Conservation (phyloP, 805 yeast genomes). For the Schizosaccharomyces octosporus region DNA sequence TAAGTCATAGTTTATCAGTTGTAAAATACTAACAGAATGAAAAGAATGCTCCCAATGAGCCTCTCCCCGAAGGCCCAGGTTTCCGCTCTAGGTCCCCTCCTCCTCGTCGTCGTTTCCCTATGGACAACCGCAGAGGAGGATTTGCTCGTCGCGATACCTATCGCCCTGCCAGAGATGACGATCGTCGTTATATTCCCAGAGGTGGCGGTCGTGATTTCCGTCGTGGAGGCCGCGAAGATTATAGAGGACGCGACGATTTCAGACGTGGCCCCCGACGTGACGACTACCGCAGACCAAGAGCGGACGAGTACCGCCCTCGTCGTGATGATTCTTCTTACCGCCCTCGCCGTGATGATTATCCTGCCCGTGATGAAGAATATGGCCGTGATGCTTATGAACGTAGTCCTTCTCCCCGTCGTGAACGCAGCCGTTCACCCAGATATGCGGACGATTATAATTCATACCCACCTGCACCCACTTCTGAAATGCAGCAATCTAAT, state of each 20-base stretch:
- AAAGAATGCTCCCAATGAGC: neutral
- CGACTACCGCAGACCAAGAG: slow-evolving; percentile 3
- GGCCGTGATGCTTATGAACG: slow-evolving; percentile 3
- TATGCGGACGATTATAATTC: slow-evolving; percentile 3
- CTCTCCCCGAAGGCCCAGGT: neutral
- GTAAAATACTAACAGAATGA: neutral
- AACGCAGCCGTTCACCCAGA: slow-evolving; percentile 1
- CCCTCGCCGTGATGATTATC: neutral
- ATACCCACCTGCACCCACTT: neutral
- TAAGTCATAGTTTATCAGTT: neutral
- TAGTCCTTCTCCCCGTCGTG: slow-evolving; percentile 6
- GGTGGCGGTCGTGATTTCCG: slow-evolving; percentile 5
- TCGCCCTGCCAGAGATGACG: slow-evolving; percentile 4
- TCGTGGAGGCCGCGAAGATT: neutral
- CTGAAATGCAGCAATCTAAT: neutral
- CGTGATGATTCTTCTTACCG: slow-evolving; percentile 2
- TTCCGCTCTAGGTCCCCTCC: slow-evolving; percentile 15
- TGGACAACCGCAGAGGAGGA: neutral
- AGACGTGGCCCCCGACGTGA: slow-evolving; percentile 8
- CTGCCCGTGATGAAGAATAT: neutral
- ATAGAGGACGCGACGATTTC: slow-evolving; percentile 2
- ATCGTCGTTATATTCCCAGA: neutral
- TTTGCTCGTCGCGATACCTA: slow-evolving; percentile 6
- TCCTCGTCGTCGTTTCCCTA: slow-evolving; percentile 10
- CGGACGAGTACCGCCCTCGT: slow-evolving; percentile 7